Percentiles rank a stretch among this genome's conserved stretches.
Evolutionary conservation across 2,329 filamentous ascomycete species (phyloP).

Genomic region (Pestalotiopsis sp.): DNA sequence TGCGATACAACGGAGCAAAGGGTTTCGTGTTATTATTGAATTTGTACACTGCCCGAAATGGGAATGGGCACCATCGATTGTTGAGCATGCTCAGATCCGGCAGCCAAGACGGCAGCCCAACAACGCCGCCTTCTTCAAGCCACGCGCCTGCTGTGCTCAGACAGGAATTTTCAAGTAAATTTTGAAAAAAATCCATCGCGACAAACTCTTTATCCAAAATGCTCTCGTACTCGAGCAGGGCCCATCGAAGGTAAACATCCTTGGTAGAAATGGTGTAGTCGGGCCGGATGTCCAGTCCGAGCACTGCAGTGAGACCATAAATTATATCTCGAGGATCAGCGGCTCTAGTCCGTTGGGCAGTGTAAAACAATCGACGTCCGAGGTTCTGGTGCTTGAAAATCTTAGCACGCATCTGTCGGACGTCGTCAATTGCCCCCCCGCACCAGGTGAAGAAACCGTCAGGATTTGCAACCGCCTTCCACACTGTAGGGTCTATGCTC

Average conservation of each 20-base stretch:
- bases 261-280: background rate
- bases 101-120: background rate
- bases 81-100: background rate
- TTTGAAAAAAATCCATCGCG: no score
- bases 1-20: background rate
- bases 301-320: background rate
- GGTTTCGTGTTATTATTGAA: background rate
- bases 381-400: no score
- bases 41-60: fast-evolving
- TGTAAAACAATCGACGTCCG: no score
- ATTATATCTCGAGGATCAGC: background rate
- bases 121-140: background rate
- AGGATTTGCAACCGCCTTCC: no score
- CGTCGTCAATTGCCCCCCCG: no score
- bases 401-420: no score
- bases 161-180: no score
- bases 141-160: background rate
- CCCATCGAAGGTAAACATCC: background rate
- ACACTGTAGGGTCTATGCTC: background rate
- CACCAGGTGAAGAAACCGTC: no score
- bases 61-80: background rate
- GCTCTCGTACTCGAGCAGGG: background rate
- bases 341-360: background rate
- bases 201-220: no score
- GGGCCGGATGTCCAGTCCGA: background rate